Conservation (phyloP, 169 alveolate species). For the Perkinsus marinus region DNA sequence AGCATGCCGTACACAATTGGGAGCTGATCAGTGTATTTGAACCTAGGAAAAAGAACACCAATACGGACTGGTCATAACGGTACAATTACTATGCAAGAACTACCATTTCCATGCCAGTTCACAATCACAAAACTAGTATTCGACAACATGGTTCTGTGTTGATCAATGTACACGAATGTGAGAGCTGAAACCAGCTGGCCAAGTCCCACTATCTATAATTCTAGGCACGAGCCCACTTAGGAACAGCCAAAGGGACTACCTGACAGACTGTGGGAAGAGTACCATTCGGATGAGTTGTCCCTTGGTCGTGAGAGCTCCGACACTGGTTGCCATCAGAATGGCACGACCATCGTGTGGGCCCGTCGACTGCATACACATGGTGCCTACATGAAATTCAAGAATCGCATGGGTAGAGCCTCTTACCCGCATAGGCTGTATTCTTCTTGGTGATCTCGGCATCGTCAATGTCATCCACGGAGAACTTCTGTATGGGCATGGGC, state of each 20-base stretch:
- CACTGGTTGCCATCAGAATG: not conserved
- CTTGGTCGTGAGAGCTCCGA: not conserved
- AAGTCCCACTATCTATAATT: not conserved
- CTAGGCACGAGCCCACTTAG: not conserved
- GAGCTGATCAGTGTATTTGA: not conserved
- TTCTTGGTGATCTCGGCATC: not conserved
- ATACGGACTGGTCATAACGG: not conserved
- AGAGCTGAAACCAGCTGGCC: not conserved
- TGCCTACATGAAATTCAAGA: not conserved
- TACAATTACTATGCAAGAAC: not conserved
- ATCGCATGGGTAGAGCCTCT: not conserved
- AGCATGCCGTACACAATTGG: not conserved
- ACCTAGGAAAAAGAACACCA: no score
- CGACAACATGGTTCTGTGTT: no score
- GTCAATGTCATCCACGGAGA: not conserved
- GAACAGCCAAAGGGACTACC: not conserved
- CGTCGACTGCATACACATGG: not conserved
- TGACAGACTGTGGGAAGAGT: not conserved
- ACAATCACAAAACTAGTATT: no score
- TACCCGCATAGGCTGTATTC: not conserved
- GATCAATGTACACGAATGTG: no score
- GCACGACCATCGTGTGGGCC: not conserved
- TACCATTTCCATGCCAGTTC: not conserved
- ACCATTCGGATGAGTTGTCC: not conserved
- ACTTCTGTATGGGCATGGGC: slow-evolving; percentile 8